Conservation (phyloP, 352 stramenopile genomes). For the Globisporangium middletonii region DNA sequence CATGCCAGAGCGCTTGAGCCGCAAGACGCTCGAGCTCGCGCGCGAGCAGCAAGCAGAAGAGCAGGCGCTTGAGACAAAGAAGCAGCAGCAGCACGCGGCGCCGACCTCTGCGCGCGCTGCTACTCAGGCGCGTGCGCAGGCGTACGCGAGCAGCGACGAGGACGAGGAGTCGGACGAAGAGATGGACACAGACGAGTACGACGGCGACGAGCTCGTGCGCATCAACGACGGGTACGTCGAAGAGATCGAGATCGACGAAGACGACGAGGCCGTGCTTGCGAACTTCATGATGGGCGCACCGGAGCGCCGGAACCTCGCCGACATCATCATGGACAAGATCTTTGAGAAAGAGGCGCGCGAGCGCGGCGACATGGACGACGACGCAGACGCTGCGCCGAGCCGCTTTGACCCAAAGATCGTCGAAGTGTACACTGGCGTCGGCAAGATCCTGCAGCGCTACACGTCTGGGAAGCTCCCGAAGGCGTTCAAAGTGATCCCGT, state of each 20-base stretch:
- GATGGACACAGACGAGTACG: slow-evolving; percentile 84
- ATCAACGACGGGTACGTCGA: slow-evolving; percentile 91
- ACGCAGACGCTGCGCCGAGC: slow-evolving; percentile 40
- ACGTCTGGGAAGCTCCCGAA: slow-evolving; percentile 98
- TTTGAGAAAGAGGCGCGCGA: slow-evolving; percentile 92
- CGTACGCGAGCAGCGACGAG: slow-evolving; percentile 57
- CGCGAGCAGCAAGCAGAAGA: slow-evolving; percentile 79
- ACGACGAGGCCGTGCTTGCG: slow-evolving; percentile 81
- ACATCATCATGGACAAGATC: slow-evolving; percentile 99
- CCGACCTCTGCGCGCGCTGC: slow-evolving; percentile 7
- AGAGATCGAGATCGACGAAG: slow-evolving; percentile 84
- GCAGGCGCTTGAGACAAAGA: slow-evolving; percentile 41
- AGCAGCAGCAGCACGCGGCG: slow-evolving; percentile 17
- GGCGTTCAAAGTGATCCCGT: slow-evolving; percentile 99
- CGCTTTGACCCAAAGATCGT: slow-evolving; percentile 94
- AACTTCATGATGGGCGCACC: slow-evolving; percentile 83
- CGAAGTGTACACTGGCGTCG: slow-evolving; percentile 98
- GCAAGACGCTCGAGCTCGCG: slow-evolving; percentile 73
- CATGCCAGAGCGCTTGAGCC: slow-evolving; percentile 75
- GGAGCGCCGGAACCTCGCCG: slow-evolving; percentile 92
- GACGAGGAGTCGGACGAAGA: slow-evolving; percentile 79
- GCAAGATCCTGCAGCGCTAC: slow-evolving; percentile 96
- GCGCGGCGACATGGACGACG: slow-evolving; percentile 73
- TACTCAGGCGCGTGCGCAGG: slow-evolving; percentile 17
- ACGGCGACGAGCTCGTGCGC: slow-evolving; percentile 84